Base-by-base conservation (phyloP, 2,329 filamentous ascomycete genomes). In the Trichoderma simmonsii region DNA sequence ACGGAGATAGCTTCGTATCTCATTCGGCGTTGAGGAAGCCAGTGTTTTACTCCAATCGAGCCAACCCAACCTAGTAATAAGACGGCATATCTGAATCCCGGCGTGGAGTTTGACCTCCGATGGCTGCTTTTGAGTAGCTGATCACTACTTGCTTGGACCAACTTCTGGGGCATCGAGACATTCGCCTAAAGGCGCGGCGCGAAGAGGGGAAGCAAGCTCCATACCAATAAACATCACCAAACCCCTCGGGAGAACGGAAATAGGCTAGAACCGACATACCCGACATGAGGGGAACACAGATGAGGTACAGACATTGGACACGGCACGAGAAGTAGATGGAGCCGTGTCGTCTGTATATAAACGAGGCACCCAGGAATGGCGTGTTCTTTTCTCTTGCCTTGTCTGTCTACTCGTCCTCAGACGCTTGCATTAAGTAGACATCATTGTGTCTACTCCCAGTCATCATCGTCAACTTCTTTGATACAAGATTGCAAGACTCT, bases 231-330 rank as follows among this genome's bases (percentile, higher is more conserved):
- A 61, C 43, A 48, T 63, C 60, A 70, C 39, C 18, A 34, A 51
- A 9, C 36, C 6, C 39, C 36, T 59, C 67, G 67, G 67, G 57
- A 59, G 9, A 70, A 70, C 67, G 67, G 67, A 70, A 62, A 61
- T 70, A 54, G 57, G 3, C 59, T 70, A 70, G 67, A 18, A 70
- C 28, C 43, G 28, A 28, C 39, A 62, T 32, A 15, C 14, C 67
- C 56, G 56, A 14, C 28, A 61, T 69, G 65, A 32, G 65, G 65
- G 65, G 36, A 51, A 59, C 24, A 30, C 11, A 34, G n/a, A 32
- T 62, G 67, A 57, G 34, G 57, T 15, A 54, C 12, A 54, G 12
- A 26, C 34, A 61, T 14, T 61, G 54, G 66, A 51, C 39, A 62
- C 64, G 28, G 36, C 57, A 54, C 8, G 28, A 59, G 43, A 26